Base-by-base conservation (phyloP, 2,329 filamentous ascomycete genomes). In the Colletotrichum noveboracense region DNA sequence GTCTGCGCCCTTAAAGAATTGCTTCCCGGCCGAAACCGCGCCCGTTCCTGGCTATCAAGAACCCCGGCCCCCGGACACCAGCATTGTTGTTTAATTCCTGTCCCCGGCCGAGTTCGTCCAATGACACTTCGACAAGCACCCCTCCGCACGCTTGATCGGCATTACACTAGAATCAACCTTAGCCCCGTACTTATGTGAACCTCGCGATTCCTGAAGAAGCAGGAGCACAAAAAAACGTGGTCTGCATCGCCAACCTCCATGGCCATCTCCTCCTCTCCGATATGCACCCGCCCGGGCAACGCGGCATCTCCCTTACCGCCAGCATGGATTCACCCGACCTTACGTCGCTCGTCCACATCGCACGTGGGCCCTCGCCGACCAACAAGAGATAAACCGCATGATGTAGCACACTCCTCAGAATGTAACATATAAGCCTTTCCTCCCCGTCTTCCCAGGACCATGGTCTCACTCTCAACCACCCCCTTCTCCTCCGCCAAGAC, bases 161-260 rank as follows among this genome's bases (percentile, higher is more conserved):
- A 43, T 30, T 56, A 43, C 64, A 43, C 26, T 56, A 43, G 38
- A 60, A n/a, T 32, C 28, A 16, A 48, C 38, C 2, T 72, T 76
- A 70, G 70, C 70, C 52, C 60, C 65, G 66, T 43, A 66, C 60
- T 66, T 36, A 26, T 56, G 66, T 18, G 30, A 71, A 62, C n/a
- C 52, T 71, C 60, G 16, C 71, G 74, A 76, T 74, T 56, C 74
- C 74, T 32, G 66, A 76, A 75, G 24, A 62, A 76, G 74, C 66
- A 76, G 74, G 74, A 76, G 74, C 58, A 9, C 9, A 24, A 9
- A 58, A 28, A 30, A 66, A n/a, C 34, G 60, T 67, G 32, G 56
- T 30, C 64, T 38, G 24, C 62, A 71, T 72, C 69, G 43, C 36
- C 61, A 71, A 38, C n/a, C 52, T 55, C 32, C 16, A 32, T 36